A percentile compares a stretch with the other conserved stretches of the same genome.
phyloP scores from a whole-genome alignment of 176 grass and related monocot species.

The Zea luxurians region DNA sequence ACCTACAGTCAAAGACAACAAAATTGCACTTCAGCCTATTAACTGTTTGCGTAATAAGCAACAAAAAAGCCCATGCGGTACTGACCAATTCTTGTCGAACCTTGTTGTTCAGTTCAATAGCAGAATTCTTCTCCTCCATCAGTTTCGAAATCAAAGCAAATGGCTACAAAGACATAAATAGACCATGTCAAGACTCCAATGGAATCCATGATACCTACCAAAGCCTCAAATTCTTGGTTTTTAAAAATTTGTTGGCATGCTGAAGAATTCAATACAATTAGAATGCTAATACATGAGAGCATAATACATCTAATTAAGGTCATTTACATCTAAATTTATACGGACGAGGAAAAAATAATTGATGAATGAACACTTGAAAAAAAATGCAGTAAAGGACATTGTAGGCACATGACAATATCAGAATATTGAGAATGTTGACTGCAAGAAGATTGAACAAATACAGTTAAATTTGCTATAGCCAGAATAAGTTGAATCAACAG shows the following conservation, averaged over 20 bases:
- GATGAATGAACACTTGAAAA: not conserved
- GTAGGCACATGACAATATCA: not conserved
- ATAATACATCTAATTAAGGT: constrained; percentile 12
- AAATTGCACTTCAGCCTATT: not conserved
- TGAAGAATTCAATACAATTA: not conserved
- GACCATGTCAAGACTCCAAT: constrained; percentile 26
- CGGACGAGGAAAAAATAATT: not conserved
- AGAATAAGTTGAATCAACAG: not conserved
- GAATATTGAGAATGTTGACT: not conserved
- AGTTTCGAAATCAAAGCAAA: constrained; percentile 60
- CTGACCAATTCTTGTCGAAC: constrained; percentile 80
- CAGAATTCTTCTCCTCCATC: constrained; percentile 64
- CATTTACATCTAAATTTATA: constrained; percentile 4
- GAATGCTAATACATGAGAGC: constrained; percentile 14
- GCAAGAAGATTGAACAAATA: constrained; percentile 4
- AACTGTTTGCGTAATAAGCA: constrained; percentile 28
- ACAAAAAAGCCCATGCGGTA: not conserved
- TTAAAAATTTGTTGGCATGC: not conserved
- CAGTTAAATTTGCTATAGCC: not conserved
- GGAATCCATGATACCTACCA: not conserved
- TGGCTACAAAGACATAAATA: constrained; percentile 45
- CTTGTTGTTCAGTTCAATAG: constrained; percentile 67
- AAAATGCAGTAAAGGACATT: not conserved
- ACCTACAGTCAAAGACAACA: not conserved
- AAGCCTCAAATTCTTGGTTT: not conserved